Conservation (phyloP, 352 stramenopile genomes). For the Aphanomyces astaci region DNA sequence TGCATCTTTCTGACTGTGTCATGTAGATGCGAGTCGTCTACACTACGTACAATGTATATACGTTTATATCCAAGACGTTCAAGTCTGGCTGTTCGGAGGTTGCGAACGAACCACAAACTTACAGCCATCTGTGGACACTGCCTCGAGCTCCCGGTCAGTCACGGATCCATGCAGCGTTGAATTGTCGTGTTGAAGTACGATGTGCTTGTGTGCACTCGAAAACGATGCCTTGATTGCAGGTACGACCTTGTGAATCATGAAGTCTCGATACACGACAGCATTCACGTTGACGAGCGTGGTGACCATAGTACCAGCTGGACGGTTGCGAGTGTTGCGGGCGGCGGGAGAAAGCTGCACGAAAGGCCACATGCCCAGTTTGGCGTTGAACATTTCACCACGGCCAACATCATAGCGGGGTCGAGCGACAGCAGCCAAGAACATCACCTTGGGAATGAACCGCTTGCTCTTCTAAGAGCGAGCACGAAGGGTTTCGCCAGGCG, state of each 20-base stretch:
- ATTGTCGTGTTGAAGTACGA: conserved; percentile 29
- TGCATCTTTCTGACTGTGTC: no score
- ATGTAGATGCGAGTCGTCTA: no score
- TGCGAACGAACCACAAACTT: conserved; percentile 26
- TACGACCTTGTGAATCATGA: conserved; percentile 24
- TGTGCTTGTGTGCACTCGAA: not conserved
- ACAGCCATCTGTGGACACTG: conserved; percentile 20
- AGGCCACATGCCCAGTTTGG: conserved; percentile 38
- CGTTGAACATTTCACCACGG: conserved; percentile 32
- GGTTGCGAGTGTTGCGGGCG: conserved; percentile 22
- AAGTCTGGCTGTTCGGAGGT: conserved; percentile 27
- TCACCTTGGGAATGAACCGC: conserved; percentile 30
- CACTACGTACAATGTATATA: no score
- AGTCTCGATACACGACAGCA: conserved; percentile 24
- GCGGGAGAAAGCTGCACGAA: conserved; percentile 24
- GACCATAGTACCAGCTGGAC: conserved; percentile 6
- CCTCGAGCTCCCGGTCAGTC: conserved; percentile 19
- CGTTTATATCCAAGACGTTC: conserved; percentile 35
- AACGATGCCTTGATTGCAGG: conserved; percentile 26
- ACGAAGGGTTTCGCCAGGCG: not conserved
- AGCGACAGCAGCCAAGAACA: conserved; percentile 40
- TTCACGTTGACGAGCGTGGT: conserved; percentile 24
- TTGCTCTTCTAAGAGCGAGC: conserved; percentile 10
- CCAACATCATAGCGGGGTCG: conserved; percentile 33
- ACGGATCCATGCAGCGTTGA: conserved; percentile 16